Conservation (phyloP, 495 filamentous ascomycete species). For the Penicillium longicatenatum region DNA sequence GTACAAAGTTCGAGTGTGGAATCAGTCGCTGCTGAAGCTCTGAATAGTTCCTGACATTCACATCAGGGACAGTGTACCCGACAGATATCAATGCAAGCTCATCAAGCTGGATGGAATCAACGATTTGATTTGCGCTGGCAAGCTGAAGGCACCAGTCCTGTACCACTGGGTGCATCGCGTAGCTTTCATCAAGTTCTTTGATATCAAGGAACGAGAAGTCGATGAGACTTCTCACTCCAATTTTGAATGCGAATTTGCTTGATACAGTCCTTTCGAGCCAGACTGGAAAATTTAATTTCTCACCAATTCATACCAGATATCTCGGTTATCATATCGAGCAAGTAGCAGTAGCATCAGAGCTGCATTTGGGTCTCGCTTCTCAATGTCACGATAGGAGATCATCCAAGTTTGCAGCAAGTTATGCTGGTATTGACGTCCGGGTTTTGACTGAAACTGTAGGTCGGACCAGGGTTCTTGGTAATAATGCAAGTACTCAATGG, state of each 20-base stretch:
- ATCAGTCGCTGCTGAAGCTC: slow-evolving; percentile 37
- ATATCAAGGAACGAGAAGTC: slow-evolving; percentile 33
- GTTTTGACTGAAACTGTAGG: slow-evolving; percentile 31
- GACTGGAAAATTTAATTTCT: slow-evolving; percentile 14
- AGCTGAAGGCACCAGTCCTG: slow-evolving; percentile 37
- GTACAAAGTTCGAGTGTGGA: slow-evolving; percentile 36
- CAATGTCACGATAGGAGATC: slow-evolving; percentile 44
- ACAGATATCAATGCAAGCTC: slow-evolving; percentile 29
- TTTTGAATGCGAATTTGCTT: slow-evolving; percentile 32
- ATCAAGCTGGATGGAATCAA: slow-evolving; percentile 15
- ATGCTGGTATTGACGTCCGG: slow-evolving; percentile 32
- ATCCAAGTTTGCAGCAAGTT: slow-evolving; percentile 49
- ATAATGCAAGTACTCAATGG: slow-evolving; percentile 38
- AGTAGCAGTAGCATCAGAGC: slow-evolving; percentile 45
- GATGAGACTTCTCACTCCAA: slow-evolving; percentile 29
- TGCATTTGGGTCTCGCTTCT: slow-evolving; percentile 32
- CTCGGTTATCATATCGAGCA: slow-evolving; percentile 51
- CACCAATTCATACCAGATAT: slow-evolving; percentile 54
- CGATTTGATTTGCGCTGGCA: slow-evolving; percentile 10
- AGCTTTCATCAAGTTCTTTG: slow-evolving; percentile 31
- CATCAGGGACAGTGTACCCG: slow-evolving; percentile 25
- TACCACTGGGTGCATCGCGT: slow-evolving; percentile 35
- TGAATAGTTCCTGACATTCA: slow-evolving; percentile 26
- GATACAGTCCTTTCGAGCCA: slow-evolving; percentile 35
- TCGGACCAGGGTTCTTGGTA: slow-evolving; percentile 45